phyloP scores from a whole-genome alignment of 495 filamentous ascomycete species.

The Margaritispora aquatica region DNA sequence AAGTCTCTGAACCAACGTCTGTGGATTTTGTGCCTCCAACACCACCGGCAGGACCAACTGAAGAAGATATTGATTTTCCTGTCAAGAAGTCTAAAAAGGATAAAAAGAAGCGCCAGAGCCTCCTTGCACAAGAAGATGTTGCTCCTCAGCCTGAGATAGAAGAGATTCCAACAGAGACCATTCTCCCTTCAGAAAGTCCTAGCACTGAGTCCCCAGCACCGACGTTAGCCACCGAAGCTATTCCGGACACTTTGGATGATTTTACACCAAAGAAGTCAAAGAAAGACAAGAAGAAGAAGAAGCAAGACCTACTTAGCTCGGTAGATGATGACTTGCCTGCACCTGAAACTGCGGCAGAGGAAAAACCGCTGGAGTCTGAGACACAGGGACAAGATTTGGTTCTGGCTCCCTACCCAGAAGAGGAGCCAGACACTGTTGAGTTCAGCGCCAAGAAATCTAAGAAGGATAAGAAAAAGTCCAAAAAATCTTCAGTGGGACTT shows the following conservation, averaged over 20 bases:
- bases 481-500: background rate
- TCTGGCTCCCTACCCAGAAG: background rate
- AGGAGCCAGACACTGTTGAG: background rate
- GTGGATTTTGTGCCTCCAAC: background rate
- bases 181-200: background rate
- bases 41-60: background rate
- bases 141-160: background rate
- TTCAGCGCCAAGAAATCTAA: slow-evolving; percentile 18
- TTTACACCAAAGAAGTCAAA: slow-evolving; percentile 20
- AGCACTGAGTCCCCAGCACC: background rate
- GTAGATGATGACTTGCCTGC: slow-evolving; percentile 6
- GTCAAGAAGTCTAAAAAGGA: slow-evolving; percentile 40
- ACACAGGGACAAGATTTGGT: background rate
- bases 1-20: background rate
- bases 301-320: background rate
- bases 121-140: background rate
- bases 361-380: slow-evolving; percentile 35
- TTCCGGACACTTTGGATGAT: background rate
- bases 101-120: slow-evolving; percentile 25
- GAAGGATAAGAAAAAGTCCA: slow-evolving; percentile 22
- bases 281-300: slow-evolving; percentile 29
- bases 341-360: slow-evolving; percentile 14
- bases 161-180: background rate
- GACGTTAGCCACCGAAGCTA: background rate
- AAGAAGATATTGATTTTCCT: slow-evolving; percentile 22